Percentiles rank a stretch among this genome's conserved stretches.
phyloP scores from a whole-genome alignment of 73 alveolate genomes.

The Stentor coeruleus region DNA sequence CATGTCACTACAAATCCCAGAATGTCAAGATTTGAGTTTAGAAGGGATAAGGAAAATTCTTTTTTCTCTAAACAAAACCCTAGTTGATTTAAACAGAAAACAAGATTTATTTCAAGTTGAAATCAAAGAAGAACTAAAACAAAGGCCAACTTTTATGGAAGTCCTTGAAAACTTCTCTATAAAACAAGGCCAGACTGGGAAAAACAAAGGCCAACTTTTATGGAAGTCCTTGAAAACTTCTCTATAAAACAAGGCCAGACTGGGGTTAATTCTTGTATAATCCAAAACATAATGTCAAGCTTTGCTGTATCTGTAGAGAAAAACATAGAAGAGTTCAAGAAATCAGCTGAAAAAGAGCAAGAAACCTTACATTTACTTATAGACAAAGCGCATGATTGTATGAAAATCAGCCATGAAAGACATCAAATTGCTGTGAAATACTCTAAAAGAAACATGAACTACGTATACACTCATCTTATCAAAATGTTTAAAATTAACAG shows the following conservation, averaged over 20 bases:
- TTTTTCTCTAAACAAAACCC: no score
- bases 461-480: neutral
- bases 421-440: neutral
- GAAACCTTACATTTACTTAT: neutral
- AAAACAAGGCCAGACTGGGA: no score
- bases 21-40: neutral
- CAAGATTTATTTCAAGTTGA: neutral
- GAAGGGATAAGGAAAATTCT: neutral
- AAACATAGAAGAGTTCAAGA: no score
- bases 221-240: neutral
- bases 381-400: neutral
- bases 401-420: neutral
- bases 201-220: neutral
- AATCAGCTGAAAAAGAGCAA: neutral
- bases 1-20: neutral
- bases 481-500: neutral
- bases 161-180: neutral
- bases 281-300: neutral
- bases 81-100: no score
- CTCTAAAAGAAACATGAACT: neutral
- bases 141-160: neutral
- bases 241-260: neutral
- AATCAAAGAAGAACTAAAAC: neutral
- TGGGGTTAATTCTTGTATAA: neutral
- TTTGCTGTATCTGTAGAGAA: neutral